A percentile compares a stretch with the other conserved stretches of the same genome.
Conservation (phyloP, 768 basidiomycete genomes). For the Auriscalpium orientale region DNA sequence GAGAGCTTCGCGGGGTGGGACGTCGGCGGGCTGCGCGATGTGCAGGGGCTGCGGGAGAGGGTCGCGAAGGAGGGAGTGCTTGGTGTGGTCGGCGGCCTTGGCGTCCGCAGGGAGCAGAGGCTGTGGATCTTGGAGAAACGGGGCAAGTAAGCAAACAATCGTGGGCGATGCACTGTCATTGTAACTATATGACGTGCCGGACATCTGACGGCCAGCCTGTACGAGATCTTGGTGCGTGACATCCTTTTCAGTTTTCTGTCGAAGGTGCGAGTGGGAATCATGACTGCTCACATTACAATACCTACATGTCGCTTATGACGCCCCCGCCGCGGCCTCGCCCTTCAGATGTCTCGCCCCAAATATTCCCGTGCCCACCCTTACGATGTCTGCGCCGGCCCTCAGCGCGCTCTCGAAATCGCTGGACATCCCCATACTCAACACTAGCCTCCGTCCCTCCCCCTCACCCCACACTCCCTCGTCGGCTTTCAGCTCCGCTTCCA, state of each 20-base stretch:
- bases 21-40: conserved; percentile 17
- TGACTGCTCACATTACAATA: too few relatives aligned
- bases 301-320: too few relatives aligned
- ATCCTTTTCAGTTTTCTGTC: too few relatives aligned
- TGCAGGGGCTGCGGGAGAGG: conserved; percentile 8
- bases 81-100: conserved; percentile 21
- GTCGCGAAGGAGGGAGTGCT: conserved; percentile 18
- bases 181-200: too few relatives aligned
- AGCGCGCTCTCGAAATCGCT: conserved; percentile 88
- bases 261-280: background rate
- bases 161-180: too few relatives aligned
- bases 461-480: conserved; percentile 25
- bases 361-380: conserved; percentile 81
- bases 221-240: too few relatives aligned
- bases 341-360: conserved; percentile 11
- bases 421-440: conserved; percentile 96
- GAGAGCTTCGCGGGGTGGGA: conserved; percentile 38
- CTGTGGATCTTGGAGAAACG: conserved; percentile 45
- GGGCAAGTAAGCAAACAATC: too few relatives aligned
- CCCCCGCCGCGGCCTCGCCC: background rate
- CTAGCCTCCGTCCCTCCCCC: conserved; percentile 44
- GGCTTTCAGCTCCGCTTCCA: conserved; percentile 39
- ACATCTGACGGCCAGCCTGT: too few relatives aligned
- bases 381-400: conserved; percentile 75
- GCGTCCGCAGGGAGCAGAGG: conserved; percentile 31